Conservation (phyloP, 495 filamentous ascomycete species). For the Lichenothelia convexa region DNA sequence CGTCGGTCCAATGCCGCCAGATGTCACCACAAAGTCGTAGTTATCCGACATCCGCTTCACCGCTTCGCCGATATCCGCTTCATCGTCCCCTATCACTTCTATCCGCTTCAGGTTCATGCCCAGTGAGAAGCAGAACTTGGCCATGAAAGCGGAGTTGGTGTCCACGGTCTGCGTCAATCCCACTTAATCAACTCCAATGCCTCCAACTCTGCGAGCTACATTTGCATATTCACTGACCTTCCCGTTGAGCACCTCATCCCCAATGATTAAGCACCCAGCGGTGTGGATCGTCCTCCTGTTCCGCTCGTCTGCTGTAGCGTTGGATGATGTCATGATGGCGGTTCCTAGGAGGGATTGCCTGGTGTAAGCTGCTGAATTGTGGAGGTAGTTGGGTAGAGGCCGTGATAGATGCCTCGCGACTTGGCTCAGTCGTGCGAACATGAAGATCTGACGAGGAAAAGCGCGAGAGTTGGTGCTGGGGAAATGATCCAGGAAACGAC, state of each 20-base stretch:
- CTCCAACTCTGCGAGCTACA: not conserved
- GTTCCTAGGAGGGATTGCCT: conserved; percentile 12
- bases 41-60: conserved; percentile 63
- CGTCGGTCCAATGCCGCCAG: conserved; percentile 91
- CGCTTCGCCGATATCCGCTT: conserved; percentile 76
- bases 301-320: conserved; percentile 30
- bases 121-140: conserved; percentile 80
- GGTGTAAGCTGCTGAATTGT: conserved; percentile 25
- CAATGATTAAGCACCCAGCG: conserved; percentile 87
- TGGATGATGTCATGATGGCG: conserved; percentile 36
- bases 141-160: conserved; percentile 84
- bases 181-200: conserved; percentile 3
- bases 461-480: no score
- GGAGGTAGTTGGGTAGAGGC: conserved; percentile 36
- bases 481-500: no score
- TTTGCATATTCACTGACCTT: conserved; percentile 40
- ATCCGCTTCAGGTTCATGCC: conserved; percentile 79
- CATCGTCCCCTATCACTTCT: conserved; percentile 85
- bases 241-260: conserved; percentile 90
- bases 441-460: no score
- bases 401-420: conserved; percentile 53
- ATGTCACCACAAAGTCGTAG: conserved; percentile 88
- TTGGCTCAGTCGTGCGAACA: conserved; percentile 61
- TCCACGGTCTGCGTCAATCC: conserved; percentile 42
- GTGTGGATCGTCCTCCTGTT: conserved; percentile 57